Percentiles rank a stretch among this genome's conserved stretches.
Conservation (phyloP, 345 rosid species). For the Aurinia saxatilis region DNA sequence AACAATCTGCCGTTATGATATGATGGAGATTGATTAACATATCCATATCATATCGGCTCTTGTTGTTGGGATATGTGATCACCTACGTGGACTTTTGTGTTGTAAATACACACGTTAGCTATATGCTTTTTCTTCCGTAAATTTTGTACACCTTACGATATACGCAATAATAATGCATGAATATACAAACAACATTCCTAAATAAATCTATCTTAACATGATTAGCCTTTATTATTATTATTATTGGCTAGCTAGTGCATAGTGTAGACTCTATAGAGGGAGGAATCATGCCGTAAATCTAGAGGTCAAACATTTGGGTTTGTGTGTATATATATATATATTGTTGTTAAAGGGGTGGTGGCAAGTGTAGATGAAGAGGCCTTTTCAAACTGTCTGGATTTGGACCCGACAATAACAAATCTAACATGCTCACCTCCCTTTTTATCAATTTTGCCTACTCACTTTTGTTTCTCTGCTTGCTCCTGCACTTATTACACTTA, state of each 20-base stretch:
- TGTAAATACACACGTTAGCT: background rate
- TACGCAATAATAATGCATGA: no score
- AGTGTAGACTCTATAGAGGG: no score
- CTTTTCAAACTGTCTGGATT: background rate
- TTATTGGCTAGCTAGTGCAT: no score
- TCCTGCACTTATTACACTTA: background rate
- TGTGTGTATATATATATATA: no score
- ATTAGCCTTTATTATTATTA: no score
- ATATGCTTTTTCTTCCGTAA: background rate
- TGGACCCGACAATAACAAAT: background rate
- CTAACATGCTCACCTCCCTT: background rate
- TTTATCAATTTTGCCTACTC: background rate
- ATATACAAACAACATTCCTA: background rate
- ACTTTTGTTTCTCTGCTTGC: conserved; percentile 4
- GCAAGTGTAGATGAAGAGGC: conserved; percentile 11
- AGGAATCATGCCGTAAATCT: background rate
- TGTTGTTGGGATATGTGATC: conserved; percentile 4
- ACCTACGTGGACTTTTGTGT: background rate
- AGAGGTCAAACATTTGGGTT: background rate
- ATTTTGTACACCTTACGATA: background rate
- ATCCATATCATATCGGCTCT: background rate
- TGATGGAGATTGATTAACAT: background rate
- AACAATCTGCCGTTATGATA: conserved; percentile 4
- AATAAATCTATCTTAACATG: no score
- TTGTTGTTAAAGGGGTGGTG: background rate